Percentiles rank a stretch among this genome's conserved stretches.
These are phyloP conservation scores for Clitopilus passeckerianus DNA, from an alignment of 768 basidiomycete species.

Conservation along the genomic window DNA sequence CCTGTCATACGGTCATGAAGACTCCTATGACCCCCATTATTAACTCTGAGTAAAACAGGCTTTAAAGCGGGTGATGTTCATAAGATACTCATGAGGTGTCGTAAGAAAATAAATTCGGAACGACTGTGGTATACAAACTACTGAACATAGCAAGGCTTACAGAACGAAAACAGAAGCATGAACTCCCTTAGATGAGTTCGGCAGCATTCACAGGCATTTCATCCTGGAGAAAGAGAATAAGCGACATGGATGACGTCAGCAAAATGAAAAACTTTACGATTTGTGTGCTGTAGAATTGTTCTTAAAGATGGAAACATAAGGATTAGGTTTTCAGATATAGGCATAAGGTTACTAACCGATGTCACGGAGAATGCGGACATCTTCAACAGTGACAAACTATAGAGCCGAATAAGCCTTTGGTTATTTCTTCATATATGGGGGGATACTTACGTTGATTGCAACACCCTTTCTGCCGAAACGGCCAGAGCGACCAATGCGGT, in stretches of 20 bases:
- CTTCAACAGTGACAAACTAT: constrained; percentile 91
- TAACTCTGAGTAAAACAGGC: not conserved
- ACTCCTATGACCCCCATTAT: not conserved
- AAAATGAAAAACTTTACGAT: constrained; percentile 49
- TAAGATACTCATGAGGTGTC: not conserved
- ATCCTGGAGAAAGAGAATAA: constrained; percentile 46
- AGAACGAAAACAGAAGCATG: not conserved
- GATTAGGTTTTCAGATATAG: constrained; percentile 8
- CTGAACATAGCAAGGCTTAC: not conserved
- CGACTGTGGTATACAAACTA: not conserved
- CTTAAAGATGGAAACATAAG: constrained; percentile 28
- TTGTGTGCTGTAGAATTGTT: constrained; percentile 96
- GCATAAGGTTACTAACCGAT: constrained; percentile 60
- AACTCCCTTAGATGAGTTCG: constrained; percentile 74
- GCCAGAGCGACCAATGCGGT: constrained; percentile 98
- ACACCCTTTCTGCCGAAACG: constrained; percentile 99
- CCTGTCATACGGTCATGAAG: not conserved
- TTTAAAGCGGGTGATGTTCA: not conserved
- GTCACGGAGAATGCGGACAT: constrained; percentile 94
- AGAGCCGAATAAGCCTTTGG: constrained; percentile 8
- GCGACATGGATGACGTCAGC: constrained; percentile 4
- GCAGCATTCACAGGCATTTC: constrained; percentile 99
- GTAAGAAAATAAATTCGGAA: not conserved
- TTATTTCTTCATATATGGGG: constrained; percentile 2
- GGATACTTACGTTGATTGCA: constrained; percentile 84